A percentile compares a stretch with the other conserved stretches of the same genome.
These are phyloP conservation scores for Rhododendron simsii DNA, from an alignment of 148 eudicot genomes.

Conservation along the genomic window DNA sequence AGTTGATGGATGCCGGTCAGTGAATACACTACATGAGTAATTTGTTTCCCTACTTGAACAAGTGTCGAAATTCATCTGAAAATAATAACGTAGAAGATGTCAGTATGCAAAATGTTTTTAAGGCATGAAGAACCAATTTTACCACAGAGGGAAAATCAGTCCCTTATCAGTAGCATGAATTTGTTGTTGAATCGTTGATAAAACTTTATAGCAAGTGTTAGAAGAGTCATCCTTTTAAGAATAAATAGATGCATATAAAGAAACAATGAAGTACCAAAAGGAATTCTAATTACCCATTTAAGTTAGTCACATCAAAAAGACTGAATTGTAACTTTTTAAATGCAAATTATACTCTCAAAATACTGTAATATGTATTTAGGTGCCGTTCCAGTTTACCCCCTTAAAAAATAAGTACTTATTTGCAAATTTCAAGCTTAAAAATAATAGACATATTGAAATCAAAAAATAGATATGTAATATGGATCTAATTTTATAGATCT, in stretches of 20 bases:
- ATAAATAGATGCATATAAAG: background rate
- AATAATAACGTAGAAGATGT: constrained; percentile 15
- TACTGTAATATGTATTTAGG: background rate
- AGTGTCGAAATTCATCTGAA: constrained; percentile 92
- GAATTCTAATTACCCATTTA: background rate
- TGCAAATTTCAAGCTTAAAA: too few species aligned
- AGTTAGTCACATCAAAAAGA: background rate
- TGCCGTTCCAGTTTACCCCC: too few species aligned
- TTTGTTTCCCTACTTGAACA: constrained; percentile 75
- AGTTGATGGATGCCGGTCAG: constrained; percentile 95
- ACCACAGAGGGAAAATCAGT: background rate
- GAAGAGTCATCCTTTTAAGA: background rate
- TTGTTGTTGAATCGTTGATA: too few species aligned
- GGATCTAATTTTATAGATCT: too few species aligned
- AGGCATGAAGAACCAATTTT: background rate
- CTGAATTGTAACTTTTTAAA: background rate
- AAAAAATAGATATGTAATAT: too few species aligned
- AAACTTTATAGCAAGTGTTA: background rate
- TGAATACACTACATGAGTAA: constrained; percentile 80
- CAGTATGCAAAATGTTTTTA: background rate
- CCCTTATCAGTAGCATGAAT: background rate
- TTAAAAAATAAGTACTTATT: too few species aligned
- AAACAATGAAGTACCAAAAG: background rate
- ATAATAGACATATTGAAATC: too few species aligned
- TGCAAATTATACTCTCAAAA: background rate